phyloP scores from a whole-genome alignment of 257 asterid genomes.

The Forsythia viridissima region DNA sequence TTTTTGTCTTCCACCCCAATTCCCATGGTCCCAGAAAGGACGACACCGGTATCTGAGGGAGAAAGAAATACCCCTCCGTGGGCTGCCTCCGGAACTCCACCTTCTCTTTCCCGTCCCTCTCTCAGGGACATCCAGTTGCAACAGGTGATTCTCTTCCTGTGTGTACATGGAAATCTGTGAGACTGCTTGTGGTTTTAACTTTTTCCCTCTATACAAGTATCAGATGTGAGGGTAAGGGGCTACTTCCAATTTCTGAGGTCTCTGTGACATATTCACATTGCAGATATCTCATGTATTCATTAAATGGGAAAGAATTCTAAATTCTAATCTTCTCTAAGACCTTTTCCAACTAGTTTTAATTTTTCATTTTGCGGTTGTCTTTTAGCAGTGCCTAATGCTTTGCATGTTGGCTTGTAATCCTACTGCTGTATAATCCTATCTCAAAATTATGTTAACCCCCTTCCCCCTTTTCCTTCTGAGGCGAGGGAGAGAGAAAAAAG shows the following conservation, averaged over 20 bases:
- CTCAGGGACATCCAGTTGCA: conserved; percentile 91
- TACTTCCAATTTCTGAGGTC: not conserved
- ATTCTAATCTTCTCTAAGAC: not conserved
- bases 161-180: not conserved
- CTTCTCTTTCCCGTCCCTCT: conserved; percentile 79
- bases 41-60: conserved; percentile 54
- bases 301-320: not conserved
- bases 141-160: conserved; percentile 56
- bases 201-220: not conserved
- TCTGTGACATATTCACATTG: not conserved
- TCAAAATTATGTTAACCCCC: not conserved
- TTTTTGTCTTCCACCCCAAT: conserved; percentile 66
- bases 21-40: conserved; percentile 49
- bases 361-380: not conserved
- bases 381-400: not conserved
- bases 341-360: not conserved
- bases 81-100: conserved; percentile 88
- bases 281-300: not conserved
- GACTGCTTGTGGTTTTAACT: not conserved
- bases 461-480: not conserved
- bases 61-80: conserved; percentile 90
- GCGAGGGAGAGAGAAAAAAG: not conserved
- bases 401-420: no score
- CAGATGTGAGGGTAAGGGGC: not conserved
- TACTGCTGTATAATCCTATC: no score